phyloP scores from a whole-genome alignment of 2,329 filamentous ascomycete species.

The Aspergillus fijiensis region DNA sequence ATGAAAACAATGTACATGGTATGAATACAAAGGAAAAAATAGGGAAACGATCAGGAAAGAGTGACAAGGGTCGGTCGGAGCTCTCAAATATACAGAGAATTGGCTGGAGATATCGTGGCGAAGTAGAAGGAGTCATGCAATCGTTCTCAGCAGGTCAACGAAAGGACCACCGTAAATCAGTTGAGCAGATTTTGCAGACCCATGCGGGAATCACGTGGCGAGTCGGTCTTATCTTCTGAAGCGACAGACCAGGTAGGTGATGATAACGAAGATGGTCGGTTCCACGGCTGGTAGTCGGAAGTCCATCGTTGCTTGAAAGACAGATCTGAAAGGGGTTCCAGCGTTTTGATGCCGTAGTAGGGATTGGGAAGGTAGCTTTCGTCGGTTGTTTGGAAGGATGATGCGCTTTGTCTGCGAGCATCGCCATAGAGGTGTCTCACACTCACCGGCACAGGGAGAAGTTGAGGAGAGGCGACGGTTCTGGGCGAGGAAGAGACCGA shows the following conservation, averaged over 20 bases:
- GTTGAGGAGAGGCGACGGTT: slow-evolving; percentile 43
- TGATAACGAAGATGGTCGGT: slow-evolving; percentile 28
- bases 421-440: slow-evolving; percentile 43
- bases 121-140: slow-evolving; percentile 21
- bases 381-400: slow-evolving; percentile 23
- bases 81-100: slow-evolving; percentile 17
- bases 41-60: slow-evolving; percentile 13
- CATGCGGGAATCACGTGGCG: slow-evolving; percentile 41
- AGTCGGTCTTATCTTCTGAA: slow-evolving; percentile 21
- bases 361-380: slow-evolving; percentile 24
- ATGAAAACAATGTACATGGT: slow-evolving; percentile 18
- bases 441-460: slow-evolving; percentile 43
- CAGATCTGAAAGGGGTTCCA: slow-evolving; percentile 27
- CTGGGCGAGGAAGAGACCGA: slow-evolving; percentile 63
- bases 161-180: slow-evolving; percentile 28
- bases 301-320: slow-evolving; percentile 30
- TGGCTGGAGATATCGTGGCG: slow-evolving; percentile 14
- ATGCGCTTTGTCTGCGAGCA: slow-evolving; percentile 32
- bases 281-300: slow-evolving; percentile 29
- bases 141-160: slow-evolving; percentile 20
- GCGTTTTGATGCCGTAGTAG: slow-evolving; percentile 19
- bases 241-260: slow-evolving; percentile 26
- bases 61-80: slow-evolving; percentile 16
- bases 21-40: slow-evolving; percentile 24
- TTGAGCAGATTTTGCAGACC: slow-evolving; percentile 41